A percentile compares a stretch with the other conserved stretches of the same genome.
phyloP scores from a whole-genome alignment of 129 eudicot genomes.

The Ambrosia trifida region DNA sequence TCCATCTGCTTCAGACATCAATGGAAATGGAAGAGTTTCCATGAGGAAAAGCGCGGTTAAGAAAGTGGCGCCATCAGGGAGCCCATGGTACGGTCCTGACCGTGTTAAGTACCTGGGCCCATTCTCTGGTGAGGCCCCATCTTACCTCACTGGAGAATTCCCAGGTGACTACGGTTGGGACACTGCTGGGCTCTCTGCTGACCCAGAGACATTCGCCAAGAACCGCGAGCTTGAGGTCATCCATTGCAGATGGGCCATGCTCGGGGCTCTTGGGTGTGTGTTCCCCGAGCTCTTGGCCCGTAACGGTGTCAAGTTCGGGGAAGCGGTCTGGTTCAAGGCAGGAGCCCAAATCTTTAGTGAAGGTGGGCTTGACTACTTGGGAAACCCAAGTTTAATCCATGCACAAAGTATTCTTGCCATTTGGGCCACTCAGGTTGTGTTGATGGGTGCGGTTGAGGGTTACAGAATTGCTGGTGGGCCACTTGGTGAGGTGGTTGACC shows the following conservation, averaged over 20 bases:
- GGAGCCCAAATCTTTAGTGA: slow-evolving; percentile 50
- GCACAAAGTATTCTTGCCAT: slow-evolving; percentile 47
- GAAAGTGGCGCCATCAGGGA: slow-evolving; percentile 36
- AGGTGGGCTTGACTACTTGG: slow-evolving; percentile 47
- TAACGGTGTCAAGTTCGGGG: slow-evolving; percentile 43
- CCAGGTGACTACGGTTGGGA: slow-evolving; percentile 50
- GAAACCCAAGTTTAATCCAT: slow-evolving; percentile 43
- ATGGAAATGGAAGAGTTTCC: slow-evolving; percentile 35
- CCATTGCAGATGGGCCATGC: slow-evolving; percentile 65
- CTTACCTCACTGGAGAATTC: slow-evolving; percentile 43
- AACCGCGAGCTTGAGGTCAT: slow-evolving; percentile 48
- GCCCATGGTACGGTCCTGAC: slow-evolving; percentile 52
- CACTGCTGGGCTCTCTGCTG: slow-evolving; percentile 45
- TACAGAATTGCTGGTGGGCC: slow-evolving; percentile 81
- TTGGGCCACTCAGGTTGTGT: slow-evolving; percentile 44
- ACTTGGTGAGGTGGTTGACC: slow-evolving; percentile 74
- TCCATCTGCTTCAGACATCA: slow-evolving; percentile 27
- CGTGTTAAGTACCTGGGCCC: slow-evolving; percentile 45
- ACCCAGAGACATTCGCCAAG: slow-evolving; percentile 43
- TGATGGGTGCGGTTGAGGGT: slow-evolving; percentile 62
- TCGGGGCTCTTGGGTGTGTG: slow-evolving; percentile 47
- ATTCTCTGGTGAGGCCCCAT: slow-evolving; percentile 43
- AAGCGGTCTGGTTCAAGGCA: slow-evolving; percentile 47
- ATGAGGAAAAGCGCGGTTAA: slow-evolving; percentile 34
- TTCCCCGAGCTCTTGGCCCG: slow-evolving; percentile 48